Conservation (phyloP, 1,284 basidiomycete genomes). For the Meira miltonrushii region DNA sequence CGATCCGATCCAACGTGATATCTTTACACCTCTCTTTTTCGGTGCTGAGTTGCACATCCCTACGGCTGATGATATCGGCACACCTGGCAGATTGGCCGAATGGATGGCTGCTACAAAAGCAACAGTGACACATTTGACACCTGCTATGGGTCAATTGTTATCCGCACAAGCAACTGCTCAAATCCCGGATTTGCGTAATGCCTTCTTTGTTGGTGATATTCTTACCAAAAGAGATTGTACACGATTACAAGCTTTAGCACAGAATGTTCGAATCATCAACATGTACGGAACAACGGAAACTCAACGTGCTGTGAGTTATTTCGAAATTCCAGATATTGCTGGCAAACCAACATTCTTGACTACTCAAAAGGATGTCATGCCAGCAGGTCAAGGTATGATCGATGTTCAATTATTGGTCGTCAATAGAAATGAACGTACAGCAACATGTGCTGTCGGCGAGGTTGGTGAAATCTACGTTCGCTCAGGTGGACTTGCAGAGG, state of each 20-base stretch:
- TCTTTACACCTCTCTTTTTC: constrained; percentile 98
- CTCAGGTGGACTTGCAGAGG: constrained; percentile 90
- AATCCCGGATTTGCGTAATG: constrained; percentile 79
- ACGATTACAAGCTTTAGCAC: constrained; percentile 84
- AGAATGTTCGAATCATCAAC: constrained; percentile 85
- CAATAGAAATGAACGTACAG: constrained; percentile 80
- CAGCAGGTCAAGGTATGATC: constrained; percentile 94
- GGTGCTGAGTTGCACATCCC: constrained; percentile 94
- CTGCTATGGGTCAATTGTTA: constrained; percentile 95
- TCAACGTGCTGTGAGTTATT: constrained; percentile 96
- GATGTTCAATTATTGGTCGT: constrained; percentile 97
- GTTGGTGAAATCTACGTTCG: constrained; percentile 98
- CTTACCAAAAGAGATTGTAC: constrained; percentile 97
- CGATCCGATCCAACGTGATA: constrained; percentile 98
- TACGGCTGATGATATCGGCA: constrained; percentile 94
- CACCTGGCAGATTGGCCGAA: constrained; percentile 89
- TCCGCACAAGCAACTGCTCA: constrained; percentile 87
- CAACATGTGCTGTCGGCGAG: constrained; percentile 91
- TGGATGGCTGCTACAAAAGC: constrained; percentile 88
- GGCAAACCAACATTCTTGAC: constrained; percentile 83
- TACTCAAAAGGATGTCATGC: constrained; percentile 96
- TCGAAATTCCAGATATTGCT: constrained; percentile 79
- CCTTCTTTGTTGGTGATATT: constrained; percentile 99
- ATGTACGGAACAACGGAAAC: constrained; percentile 99
- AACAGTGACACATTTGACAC: constrained; percentile 84